These are phyloP conservation scores for Amaranthus palmeri DNA, from an alignment of 148 eudicot species.

Conservation along the genomic window DNA sequence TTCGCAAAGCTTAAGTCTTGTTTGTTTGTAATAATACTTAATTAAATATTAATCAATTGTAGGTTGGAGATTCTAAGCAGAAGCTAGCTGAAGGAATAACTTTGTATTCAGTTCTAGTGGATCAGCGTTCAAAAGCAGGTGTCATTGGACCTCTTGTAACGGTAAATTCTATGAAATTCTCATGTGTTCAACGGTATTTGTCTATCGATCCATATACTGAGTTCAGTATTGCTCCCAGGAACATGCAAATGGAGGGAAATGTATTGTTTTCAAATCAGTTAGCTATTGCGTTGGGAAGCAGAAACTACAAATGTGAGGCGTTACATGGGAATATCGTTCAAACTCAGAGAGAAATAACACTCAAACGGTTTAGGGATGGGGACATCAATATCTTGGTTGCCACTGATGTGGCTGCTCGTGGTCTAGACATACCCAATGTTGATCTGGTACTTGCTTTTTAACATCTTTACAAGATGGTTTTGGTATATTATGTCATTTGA, in stretches of 20 bases:
- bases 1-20: no score
- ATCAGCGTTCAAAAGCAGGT: slow-evolving; percentile 53
- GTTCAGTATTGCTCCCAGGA: slow-evolving; percentile 40
- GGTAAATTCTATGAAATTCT: slow-evolving; percentile 29
- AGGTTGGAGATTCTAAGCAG: slow-evolving; percentile 94
- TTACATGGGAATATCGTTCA: slow-evolving; percentile 92
- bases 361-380: slow-evolving; percentile 73
- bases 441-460: slow-evolving; percentile 59
- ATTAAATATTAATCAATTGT: slow-evolving; percentile 9
- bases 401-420: slow-evolving; percentile 99
- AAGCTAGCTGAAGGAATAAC: slow-evolving; percentile 92
- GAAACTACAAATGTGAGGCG: slow-evolving; percentile 58
- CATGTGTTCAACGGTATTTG: neutral
- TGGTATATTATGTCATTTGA: neutral
- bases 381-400: slow-evolving; percentile 73
- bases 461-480: neutral
- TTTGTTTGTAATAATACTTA: neutral
- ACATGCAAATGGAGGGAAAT: slow-evolving; percentile 94
- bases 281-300: slow-evolving; percentile 56
- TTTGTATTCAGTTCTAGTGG: slow-evolving; percentile 51
- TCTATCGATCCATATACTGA: neutral
- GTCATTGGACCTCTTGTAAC: slow-evolving; percentile 61
- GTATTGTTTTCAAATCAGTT: slow-evolving; percentile 74
- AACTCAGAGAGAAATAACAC: slow-evolving; percentile 83
- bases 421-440: slow-evolving; percentile 95